Base-by-base conservation (phyloP, 371 early-diverging fungal genomes). In the Zychaea mexicana region DNA sequence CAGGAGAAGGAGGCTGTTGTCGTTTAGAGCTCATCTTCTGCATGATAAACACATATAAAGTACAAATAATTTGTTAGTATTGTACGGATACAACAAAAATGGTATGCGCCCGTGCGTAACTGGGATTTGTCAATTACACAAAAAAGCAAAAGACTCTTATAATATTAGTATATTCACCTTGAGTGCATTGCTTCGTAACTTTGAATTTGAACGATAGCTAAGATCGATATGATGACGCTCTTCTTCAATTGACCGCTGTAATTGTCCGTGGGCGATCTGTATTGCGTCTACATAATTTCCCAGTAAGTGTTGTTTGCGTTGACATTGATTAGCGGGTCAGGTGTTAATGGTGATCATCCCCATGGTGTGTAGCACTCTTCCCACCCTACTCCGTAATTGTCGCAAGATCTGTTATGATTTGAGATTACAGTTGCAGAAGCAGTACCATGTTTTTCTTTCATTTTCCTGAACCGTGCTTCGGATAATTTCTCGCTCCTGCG, bases 401-500 rank as follows among this genome's bases (percentile, higher is more conserved):
- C n/a, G n/a, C n/a, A n/a, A n/a, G n/a, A n/a, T n/a, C n/a, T n/a
- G n/a, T n/a, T n/a, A n/a, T 36, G 2, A 10, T 36, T 36, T 36
- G 46, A 17, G 46, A 1, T 46, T 13, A 46, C n/a, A n/a, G 46
- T 7, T 9, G 1, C 3, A n/a, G 15, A 32, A 56, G 24, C 28
- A 9, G 31, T 38, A 58, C 59, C 59, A 58, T 58, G 59, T n/a
- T 58, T 58, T 4, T 58, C 59, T 30, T 58, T 58, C 3, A 45
- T 52, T 45, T 62, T 54, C 68, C 74, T 76, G 60, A 72, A 72
- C 63, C 67, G 70, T 24, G 62, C 61, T 36, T 64, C 66, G 22
- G 70, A 46, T 30, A 70, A 69, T 57, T 76, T 79, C n/a, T 79
- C 79, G 60, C 76, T 76, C 38, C 62, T 68, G 30, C 74, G 65